phyloP scores from a whole-genome alignment of 768 basidiomycete species.

The Russula dissimulans region DNA sequence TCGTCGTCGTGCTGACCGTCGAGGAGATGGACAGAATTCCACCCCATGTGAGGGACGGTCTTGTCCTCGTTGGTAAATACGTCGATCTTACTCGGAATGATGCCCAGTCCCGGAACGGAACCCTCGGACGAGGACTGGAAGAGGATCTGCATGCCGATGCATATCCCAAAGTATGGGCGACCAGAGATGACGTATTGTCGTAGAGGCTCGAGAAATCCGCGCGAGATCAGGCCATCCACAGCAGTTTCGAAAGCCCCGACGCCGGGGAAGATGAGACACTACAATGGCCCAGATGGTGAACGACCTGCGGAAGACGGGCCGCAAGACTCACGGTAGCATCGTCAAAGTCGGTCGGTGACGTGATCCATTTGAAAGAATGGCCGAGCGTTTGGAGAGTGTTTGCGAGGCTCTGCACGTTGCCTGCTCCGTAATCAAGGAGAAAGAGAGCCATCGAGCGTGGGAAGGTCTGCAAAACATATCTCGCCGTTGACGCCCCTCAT shows the following conservation, averaged over 20 bases:
- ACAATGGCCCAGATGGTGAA: constrained; percentile 10
- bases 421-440: constrained; percentile 95
- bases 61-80: constrained; percentile 65
- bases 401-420: constrained; percentile 88
- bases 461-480: neutral
- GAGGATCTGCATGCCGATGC: constrained; percentile 96
- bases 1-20: constrained; percentile 34
- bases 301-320: constrained; percentile 13
- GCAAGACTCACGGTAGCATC: constrained; percentile 71
- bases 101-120: constrained; percentile 57
- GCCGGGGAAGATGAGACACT: constrained; percentile 96
- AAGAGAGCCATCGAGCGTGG: constrained; percentile 48
- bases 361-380: constrained; percentile 84
- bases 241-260: constrained; percentile 92
- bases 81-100: constrained; percentile 76
- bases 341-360: constrained; percentile 68
- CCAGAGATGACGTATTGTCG: constrained; percentile 77
- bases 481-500: no score
- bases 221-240: constrained; percentile 59
- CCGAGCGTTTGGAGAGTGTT: constrained; percentile 84
- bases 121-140: constrained; percentile 81
- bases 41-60: constrained; percentile 96
- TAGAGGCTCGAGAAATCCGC: constrained; percentile 74
- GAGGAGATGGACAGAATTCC: constrained; percentile 71
- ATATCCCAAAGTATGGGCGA: constrained; percentile 93